Conservation (phyloP, 352 stramenopile species). For the Blastocystis sp. region DNA sequence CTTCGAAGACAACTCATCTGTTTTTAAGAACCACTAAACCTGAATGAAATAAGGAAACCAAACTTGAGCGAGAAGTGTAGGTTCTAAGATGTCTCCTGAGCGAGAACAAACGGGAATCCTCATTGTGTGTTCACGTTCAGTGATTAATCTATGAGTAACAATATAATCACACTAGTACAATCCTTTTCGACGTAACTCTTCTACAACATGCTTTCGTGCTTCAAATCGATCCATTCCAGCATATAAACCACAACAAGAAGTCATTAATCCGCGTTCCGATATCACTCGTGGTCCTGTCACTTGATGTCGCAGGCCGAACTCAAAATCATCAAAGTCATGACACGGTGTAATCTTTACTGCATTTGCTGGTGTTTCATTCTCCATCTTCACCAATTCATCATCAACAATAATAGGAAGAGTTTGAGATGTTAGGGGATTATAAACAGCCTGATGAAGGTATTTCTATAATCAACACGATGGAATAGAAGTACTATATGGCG, state of each 20-base stretch:
- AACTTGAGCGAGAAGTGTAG: slow-evolving; percentile 60
- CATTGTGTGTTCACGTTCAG: slow-evolving; percentile 68
- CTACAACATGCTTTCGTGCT: slow-evolving; percentile 78
- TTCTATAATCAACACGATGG: not conserved
- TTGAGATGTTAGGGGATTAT: slow-evolving; percentile 69
- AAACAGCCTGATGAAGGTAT: not conserved
- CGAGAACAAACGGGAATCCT: slow-evolving; percentile 68
- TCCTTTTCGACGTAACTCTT: slow-evolving; percentile 52
- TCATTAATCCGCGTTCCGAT: slow-evolving; percentile 79
- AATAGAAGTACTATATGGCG: slow-evolving; percentile 33
- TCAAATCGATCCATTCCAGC: slow-evolving; percentile 83
- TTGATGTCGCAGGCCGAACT: slow-evolving; percentile 90
- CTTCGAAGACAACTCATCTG: slow-evolving; percentile 68
- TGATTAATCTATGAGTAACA: slow-evolving; percentile 18
- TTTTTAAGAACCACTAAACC: slow-evolving; percentile 69
- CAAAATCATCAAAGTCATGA: slow-evolving; percentile 98
- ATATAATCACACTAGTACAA: slow-evolving; percentile 12
- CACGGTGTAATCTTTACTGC: slow-evolving; percentile 98
- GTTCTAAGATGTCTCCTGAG: slow-evolving; percentile 71
- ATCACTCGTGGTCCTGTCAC: slow-evolving; percentile 84
- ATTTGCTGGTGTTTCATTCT: slow-evolving; percentile 82
- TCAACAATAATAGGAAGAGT: slow-evolving; percentile 83
- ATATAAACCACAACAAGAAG: slow-evolving; percentile 71
- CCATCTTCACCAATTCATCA: slow-evolving; percentile 80
- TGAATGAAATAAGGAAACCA: not conserved